Base-by-base conservation (phyloP, 176 grass and related monocot genomes). In the Urochloa ruziziensis region DNA sequence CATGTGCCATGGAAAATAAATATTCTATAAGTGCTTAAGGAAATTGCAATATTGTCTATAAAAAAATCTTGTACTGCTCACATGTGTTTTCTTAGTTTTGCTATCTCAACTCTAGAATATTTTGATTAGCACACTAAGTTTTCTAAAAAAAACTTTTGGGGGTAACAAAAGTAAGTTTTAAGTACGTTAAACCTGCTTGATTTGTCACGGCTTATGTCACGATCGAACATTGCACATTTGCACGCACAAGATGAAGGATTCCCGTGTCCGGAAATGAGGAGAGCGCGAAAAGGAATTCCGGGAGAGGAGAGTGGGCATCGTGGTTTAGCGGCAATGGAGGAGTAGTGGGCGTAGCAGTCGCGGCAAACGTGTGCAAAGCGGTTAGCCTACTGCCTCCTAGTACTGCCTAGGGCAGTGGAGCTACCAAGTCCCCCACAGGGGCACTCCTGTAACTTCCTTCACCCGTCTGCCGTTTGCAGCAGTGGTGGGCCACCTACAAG, bases 331-430 rank as follows among this genome's bases (percentile, higher is more conserved):
- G 62, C 62, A 15, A 62, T 23, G 62, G 49, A 17, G 71, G 15
- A 62, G 62, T 62, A 62, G 80, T 69, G 70, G 82, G 36, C 77
- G 78, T 60, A 52, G 67, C 44, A 67, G 69, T 77, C 75, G 93
- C 88, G 78, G 82, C 62, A 88, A 92, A 88, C 85, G 82, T 78
- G 74, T 78, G 80, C 79, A 60, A 60, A 18, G 82, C 88, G 74
- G 74, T 80, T 88, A 82, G 67, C 85, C 89, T 73, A 86, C 83
- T 62, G 57, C 51, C 18, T 57, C 67, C 78, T 73, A 80, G 39
- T 1, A 57, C 39, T 23, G 82, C 59, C 85, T 79, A 83, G 75
- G 74, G 53, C 70, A 60, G 65, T 54, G 58, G 59, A 83, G 74
- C 66, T 76, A 75, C 70, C 10, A 25, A 67, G 10, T 54, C 30